Percentiles rank a stretch among this genome's conserved stretches.
phyloP scores from a whole-genome alignment of 192 early-diverging fungal genomes.

The Backusella psychrophila region DNA sequence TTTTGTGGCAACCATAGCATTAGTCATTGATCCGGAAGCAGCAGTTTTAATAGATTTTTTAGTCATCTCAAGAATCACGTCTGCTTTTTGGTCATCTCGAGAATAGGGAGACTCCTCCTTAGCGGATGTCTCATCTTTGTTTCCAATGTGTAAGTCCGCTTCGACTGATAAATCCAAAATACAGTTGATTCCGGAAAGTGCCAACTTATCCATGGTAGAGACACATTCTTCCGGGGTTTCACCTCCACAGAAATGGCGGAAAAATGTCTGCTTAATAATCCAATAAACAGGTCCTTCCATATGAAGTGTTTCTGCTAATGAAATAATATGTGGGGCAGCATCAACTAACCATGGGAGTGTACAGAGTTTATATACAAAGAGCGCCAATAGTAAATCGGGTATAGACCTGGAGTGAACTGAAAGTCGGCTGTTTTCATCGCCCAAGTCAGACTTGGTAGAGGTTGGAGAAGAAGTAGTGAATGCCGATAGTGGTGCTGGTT shows the following conservation, averaged over 20 bases:
- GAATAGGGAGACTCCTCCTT: neutral
- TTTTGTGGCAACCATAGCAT: slow-evolving; percentile 85
- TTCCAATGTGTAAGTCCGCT: slow-evolving; percentile 64
- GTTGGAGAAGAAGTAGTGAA: slow-evolving; percentile 11
- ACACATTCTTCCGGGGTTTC: slow-evolving; percentile 82
- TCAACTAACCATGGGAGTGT: slow-evolving; percentile 61
- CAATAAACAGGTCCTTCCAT: slow-evolving; percentile 55
- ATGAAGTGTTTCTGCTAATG: slow-evolving; percentile 48
- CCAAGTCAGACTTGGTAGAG: slow-evolving; percentile 27
- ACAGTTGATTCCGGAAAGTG: slow-evolving; percentile 64
- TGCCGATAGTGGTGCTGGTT: slow-evolving; percentile 5
- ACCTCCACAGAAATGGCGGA: slow-evolving; percentile 89
- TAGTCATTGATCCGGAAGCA: slow-evolving; percentile 42
- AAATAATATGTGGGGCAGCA: slow-evolving; percentile 53
- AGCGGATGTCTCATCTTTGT: slow-evolving; percentile 37
- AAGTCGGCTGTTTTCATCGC: slow-evolving; percentile 36
- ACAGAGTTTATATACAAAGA: slow-evolving; percentile 73
- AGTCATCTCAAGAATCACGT: slow-evolving; percentile 64
- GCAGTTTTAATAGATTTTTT: slow-evolving; percentile 75
- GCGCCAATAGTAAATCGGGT: slow-evolving; percentile 57
- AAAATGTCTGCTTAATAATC: slow-evolving; percentile 84
- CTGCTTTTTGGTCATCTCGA: slow-evolving; percentile 61
- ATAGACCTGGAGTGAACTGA: slow-evolving; percentile 50
- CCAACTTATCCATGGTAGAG: slow-evolving; percentile 74
- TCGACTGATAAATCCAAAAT: slow-evolving; percentile 90